Evolutionary conservation across 139 green algal species (phyloP).

Genomic region (Haematococcus sp.): DNA sequence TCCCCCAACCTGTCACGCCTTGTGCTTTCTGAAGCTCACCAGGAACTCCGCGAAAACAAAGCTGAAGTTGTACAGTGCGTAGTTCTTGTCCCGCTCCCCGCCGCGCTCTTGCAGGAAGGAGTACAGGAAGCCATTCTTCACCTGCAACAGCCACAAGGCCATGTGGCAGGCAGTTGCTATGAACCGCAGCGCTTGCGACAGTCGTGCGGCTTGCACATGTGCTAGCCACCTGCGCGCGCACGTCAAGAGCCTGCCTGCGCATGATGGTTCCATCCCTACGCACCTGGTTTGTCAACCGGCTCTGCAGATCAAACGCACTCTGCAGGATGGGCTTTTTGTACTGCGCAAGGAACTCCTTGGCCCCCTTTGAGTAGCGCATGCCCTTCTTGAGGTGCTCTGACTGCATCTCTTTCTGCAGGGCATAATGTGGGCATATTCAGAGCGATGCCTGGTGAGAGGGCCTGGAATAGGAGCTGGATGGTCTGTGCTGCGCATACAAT

Average conservation of each 20-base stretch:
- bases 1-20: too few relatives aligned
- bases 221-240: too few relatives aligned
- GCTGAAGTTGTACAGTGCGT: constrained; percentile 36
- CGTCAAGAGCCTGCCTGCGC: too few relatives aligned
- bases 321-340: constrained; percentile 52
- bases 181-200: too few relatives aligned
- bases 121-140: constrained; percentile 34
- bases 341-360: constrained; percentile 29
- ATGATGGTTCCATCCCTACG: too few relatives aligned
- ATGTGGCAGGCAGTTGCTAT: too few relatives aligned
- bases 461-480: neutral
- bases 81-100: constrained; percentile 26
- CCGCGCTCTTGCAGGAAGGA: constrained; percentile 16
- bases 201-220: too few relatives aligned
- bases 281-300: constrained; percentile 30
- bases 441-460: too few relatives aligned
- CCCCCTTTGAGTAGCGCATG: constrained; percentile 5
- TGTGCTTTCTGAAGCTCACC: neutral
- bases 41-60: constrained; percentile 44
- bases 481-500: too few relatives aligned
- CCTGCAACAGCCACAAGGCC: neutral
- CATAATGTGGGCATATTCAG: too few relatives aligned
- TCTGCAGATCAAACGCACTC: constrained; percentile 40
- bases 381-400: constrained; percentile 15
- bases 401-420: neutral